phyloP scores from a whole-genome alignment of 352 stramenopile species.

The Phytophthora podocarpi region DNA sequence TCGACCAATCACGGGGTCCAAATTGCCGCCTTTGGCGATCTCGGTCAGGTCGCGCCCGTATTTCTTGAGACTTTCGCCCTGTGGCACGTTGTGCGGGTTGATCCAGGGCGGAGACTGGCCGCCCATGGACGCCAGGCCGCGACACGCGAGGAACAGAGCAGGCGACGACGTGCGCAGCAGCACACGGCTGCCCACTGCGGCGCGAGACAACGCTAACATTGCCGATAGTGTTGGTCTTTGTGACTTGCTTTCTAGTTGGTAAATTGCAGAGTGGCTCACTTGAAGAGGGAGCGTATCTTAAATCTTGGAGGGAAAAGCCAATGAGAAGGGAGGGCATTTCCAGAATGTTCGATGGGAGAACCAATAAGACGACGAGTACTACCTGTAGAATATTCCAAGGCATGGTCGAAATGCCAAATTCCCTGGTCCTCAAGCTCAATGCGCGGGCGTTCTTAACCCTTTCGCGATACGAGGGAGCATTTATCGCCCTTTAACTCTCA shows the following conservation, averaged over 20 bases:
- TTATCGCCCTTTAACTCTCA: no score
- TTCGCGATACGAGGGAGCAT: no score
- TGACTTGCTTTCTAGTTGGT: background rate
- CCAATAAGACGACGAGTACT: conserved; percentile 1
- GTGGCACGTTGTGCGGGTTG: conserved; percentile 82
- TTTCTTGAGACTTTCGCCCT: conserved; percentile 79
- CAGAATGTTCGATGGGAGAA: background rate
- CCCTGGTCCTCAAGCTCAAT: no score
- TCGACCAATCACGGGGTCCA: conserved; percentile 94
- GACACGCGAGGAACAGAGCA: background rate
- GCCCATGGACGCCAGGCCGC: conserved; percentile 29
- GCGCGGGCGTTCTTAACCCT: no score
- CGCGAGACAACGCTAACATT: conserved; percentile 25
- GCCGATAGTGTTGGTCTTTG: background rate
- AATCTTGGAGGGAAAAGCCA: background rate
- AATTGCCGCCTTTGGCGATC: conserved; percentile 68
- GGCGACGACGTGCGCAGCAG: conserved; percentile 4
- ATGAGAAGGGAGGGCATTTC: no score
- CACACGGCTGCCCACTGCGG: background rate
- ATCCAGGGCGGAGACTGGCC: conserved; percentile 51
- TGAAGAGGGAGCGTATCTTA: no score
- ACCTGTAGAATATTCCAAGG: no score
- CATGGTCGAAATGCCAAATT: no score
- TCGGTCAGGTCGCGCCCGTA: conserved; percentile 81
- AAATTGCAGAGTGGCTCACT: conserved; percentile 13